Conservation (phyloP, 176 grass and related monocot genomes). For the Musa schizocarpa region DNA sequence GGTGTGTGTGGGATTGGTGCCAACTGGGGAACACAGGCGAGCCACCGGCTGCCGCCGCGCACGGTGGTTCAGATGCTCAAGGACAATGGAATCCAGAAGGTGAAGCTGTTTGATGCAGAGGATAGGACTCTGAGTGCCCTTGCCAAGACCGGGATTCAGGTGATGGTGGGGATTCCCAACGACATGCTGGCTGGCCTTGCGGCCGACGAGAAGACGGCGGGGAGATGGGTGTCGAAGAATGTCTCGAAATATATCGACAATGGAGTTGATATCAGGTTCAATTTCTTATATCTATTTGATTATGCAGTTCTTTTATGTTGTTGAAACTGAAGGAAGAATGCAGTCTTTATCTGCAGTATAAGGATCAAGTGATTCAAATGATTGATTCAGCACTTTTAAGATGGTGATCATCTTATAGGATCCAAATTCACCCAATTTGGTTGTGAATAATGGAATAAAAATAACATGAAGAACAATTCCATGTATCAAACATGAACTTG, state of each 20-base stretch:
- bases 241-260: slow-evolving; percentile 50
- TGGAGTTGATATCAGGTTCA: slow-evolving; percentile 63
- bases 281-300: not conserved
- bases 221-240: slow-evolving; percentile 77
- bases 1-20: slow-evolving; percentile 57
- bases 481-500: no score
- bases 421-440: no score
- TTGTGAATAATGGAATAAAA: no score
- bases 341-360: no score
- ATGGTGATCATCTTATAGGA: no score
- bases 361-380: no score
- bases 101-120: slow-evolving; percentile 85
- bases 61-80: slow-evolving; percentile 77
- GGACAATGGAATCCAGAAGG: slow-evolving; percentile 69
- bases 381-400: no score
- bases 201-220: slow-evolving; percentile 40
- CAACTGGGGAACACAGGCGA: slow-evolving; percentile 89
- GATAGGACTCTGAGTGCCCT: slow-evolving; percentile 76
- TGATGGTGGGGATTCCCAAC: slow-evolving; percentile 94
- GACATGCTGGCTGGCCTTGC: slow-evolving; percentile 53
- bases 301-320: not conserved
- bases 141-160: slow-evolving; percentile 73
- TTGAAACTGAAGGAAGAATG: no score
- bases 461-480: no score
- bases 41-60: slow-evolving; percentile 65